phyloP scores from a whole-genome alignment of 208 protist species.

The Crithidia brevicula region DNA sequence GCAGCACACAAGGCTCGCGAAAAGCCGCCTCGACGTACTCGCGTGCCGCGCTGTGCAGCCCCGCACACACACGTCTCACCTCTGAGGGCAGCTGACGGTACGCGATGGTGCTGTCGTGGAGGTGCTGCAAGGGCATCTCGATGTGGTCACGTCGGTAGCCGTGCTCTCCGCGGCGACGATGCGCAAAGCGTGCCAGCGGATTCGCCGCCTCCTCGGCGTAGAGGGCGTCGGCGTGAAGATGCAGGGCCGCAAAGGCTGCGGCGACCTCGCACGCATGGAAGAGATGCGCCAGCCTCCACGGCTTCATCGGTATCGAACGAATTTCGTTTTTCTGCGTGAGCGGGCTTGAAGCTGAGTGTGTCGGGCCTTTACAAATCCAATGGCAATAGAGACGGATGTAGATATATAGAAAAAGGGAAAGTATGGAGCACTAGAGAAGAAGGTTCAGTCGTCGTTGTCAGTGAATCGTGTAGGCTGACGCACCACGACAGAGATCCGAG shows the following conservation, averaged over 20 bases:
- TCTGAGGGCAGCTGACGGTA: conserved; percentile 35
- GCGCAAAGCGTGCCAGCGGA: conserved; percentile 20
- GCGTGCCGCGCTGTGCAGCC: conserved; percentile 40
- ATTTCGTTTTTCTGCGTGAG: neutral
- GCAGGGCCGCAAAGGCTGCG: conserved; percentile 49
- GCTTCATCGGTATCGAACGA: no score
- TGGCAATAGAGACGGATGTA: no score
- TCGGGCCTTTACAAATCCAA: no score
- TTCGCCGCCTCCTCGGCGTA: neutral
- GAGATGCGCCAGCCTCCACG: conserved; percentile 22
- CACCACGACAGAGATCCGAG: no score
- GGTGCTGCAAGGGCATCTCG: conserved; percentile 33
- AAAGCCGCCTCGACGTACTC: conserved; percentile 34
- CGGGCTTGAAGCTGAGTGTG: no score
- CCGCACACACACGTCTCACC: conserved; percentile 36
- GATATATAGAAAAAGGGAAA: no score
- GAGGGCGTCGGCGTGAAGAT: conserved; percentile 3
- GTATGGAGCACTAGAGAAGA: no score
- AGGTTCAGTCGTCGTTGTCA: no score
- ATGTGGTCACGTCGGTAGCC: conserved; percentile 32
- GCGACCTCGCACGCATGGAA: conserved; percentile 40
- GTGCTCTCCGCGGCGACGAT: conserved; percentile 9
- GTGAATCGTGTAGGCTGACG: no score
- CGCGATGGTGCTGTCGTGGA: conserved; percentile 6
- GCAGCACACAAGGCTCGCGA: conserved; percentile 16